Evolutionary conservation across 495 filamentous ascomycete species (phyloP), one percentile per base, ranked within the genome.

Genomic region (Aspergillus mulundensis): DNA sequence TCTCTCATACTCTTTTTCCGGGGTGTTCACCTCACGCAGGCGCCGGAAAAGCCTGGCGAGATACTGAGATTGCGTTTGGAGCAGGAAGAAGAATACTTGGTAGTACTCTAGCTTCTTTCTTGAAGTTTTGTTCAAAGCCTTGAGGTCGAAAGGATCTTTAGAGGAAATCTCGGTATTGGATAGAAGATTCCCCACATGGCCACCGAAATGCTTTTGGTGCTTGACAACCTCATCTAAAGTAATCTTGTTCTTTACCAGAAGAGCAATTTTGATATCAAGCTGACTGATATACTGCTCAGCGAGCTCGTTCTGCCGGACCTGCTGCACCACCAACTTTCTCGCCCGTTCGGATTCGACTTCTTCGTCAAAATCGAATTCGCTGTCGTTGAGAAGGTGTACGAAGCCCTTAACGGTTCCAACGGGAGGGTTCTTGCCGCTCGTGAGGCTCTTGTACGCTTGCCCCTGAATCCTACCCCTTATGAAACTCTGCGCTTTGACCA

Each of bases 221-320:
- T 88, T 93, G 43, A 97, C 88, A 42, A 99, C 92, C 77, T 99
- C 94, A 67, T 99, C 94, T 1, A 97, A 80, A 0, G 95, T 97
- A 66, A 99, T 99, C 73, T 97, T 99, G 74, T 97, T 97, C 77
- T 97, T 97, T 58, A 97, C 95, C 15, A 99, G 81, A 5, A 99
- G 82, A 12, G 93, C 94, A 65, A 99, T 99, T 74, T 99, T 99
- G 78, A 97, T 96, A 65, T 97, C 95, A 40, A 99, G 80, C 63
- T 97, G 93, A 62, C 95, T 91, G 63, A 99, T 95, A 63, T 97
- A 97, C 64, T 96, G 89, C 72, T 99, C 95, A 19, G 94, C 87
- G 76, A 95, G 81, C 68, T 99, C 94, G 61, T 97, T 97, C 60
- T 96, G 93, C 14, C 94, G 86, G 10, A 97, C 93, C 67, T 96